These are phyloP conservation scores for Gelatoporia subvermispora DNA, from an alignment of 768 basidiomycete species.

Conservation along the genomic window DNA sequence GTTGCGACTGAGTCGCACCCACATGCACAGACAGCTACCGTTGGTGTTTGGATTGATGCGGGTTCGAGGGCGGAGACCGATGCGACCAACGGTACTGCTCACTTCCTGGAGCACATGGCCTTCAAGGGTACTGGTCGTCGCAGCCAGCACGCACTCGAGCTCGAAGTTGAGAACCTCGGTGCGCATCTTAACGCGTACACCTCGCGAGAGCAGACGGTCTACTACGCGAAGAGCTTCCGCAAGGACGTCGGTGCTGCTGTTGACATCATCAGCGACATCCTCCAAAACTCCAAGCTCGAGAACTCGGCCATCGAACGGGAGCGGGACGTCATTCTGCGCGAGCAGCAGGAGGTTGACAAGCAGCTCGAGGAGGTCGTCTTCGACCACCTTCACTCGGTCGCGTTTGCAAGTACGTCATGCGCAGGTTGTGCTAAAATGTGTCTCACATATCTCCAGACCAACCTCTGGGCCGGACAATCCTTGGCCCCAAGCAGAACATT, in stretches of 20 bases:
- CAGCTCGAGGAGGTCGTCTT: conserved; percentile 98
- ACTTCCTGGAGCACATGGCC: conserved; percentile 98
- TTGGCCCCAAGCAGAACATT: conserved; percentile 94
- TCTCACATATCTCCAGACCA: conserved; percentile 55
- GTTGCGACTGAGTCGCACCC: conserved; percentile 90
- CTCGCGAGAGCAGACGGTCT: conserved; percentile 97
- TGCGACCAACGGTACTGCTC: conserved; percentile 92
- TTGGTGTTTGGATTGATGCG: conserved; percentile 98
- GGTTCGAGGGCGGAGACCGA: conserved; percentile 96
- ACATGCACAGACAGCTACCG: conserved; percentile 94
- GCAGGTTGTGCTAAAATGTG: background rate
- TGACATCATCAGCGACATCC: conserved; percentile 96
- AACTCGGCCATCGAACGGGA: conserved; percentile 84
- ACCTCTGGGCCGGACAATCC: conserved; percentile 93
- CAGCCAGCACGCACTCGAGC: conserved; percentile 84
- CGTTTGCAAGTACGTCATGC: conserved; percentile 79
- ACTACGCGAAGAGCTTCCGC: conserved; percentile 98
- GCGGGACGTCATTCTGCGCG: conserved; percentile 92
- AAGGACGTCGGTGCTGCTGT: conserved; percentile 89
- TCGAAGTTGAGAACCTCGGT: conserved; percentile 97
- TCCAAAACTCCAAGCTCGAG: conserved; percentile 96
- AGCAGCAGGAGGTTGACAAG: conserved; percentile 99
- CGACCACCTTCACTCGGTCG: conserved; percentile 94
- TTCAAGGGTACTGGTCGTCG: conserved; percentile 94
- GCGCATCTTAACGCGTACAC: conserved; percentile 98